Conservation (phyloP, 331 rosid genomes). For the Malus hybrid region DNA sequence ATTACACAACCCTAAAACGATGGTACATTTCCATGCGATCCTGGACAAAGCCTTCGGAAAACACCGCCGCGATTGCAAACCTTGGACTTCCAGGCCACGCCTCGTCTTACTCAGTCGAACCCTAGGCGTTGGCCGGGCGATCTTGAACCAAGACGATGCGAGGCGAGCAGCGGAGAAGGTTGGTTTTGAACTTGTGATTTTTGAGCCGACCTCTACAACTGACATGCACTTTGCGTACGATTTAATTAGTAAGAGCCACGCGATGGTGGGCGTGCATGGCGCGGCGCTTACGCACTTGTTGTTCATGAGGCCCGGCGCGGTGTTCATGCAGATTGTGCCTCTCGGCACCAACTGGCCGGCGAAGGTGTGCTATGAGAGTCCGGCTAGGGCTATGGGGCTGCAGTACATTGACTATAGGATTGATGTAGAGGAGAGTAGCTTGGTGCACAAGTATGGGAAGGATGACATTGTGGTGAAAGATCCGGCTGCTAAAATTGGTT, state of each 20-base stretch:
- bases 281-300: slow-evolving; percentile 47
- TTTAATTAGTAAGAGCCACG: slow-evolving; percentile 37
- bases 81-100: neutral
- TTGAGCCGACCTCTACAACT: slow-evolving; percentile 9
- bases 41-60: slow-evolving; percentile 16
- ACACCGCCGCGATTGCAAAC: neutral
- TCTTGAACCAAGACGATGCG: slow-evolving; percentile 28
- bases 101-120: slow-evolving; percentile 18
- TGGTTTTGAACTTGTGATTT: slow-evolving; percentile 39
- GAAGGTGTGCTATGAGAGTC: slow-evolving; percentile 19
- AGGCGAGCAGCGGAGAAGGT: slow-evolving; percentile 12
- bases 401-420: slow-evolving; percentile 45
- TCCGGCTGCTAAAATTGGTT: slow-evolving; percentile 10
- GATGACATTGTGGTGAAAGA: slow-evolving; percentile 27
- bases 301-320: slow-evolving; percentile 34
- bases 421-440: slow-evolving; percentile 45
- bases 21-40: slow-evolving; percentile 24
- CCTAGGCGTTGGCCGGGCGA: slow-evolving; percentile 20
- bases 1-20: slow-evolving; percentile 20
- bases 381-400: slow-evolving; percentile 29
- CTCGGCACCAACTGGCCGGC: slow-evolving; percentile 35
- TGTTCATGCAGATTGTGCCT: slow-evolving; percentile 52
- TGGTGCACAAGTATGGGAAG: slow-evolving; percentile 26
- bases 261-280: slow-evolving; percentile 63
- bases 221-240: slow-evolving; percentile 16